These are phyloP conservation scores for Ceratocystis alfenasii DNA, from an alignment of 2,329 filamentous ascomycete species.

Conservation along the genomic window DNA sequence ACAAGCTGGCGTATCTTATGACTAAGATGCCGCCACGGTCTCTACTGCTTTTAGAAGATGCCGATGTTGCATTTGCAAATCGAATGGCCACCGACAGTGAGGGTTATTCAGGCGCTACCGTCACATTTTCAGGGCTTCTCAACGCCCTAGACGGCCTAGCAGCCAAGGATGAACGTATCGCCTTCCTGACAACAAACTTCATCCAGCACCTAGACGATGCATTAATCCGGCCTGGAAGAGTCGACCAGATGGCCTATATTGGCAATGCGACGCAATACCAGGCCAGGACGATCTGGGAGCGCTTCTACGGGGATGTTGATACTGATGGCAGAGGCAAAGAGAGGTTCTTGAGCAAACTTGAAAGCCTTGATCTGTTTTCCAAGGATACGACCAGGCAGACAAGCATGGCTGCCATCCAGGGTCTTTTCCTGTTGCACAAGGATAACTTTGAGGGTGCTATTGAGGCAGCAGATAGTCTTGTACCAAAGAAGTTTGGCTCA, in stretches of 20 bases:
- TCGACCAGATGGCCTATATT: constrained; percentile 85
- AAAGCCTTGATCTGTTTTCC: constrained; percentile 58
- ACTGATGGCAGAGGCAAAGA: constrained; percentile 46
- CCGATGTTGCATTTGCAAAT: constrained; percentile 81
- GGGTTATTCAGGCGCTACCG: constrained; percentile 74
- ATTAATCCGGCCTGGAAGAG: constrained; percentile 76
- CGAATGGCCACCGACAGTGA: constrained; percentile 64
- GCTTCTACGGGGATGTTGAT: constrained; percentile 84
- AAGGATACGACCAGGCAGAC: constrained; percentile 43
- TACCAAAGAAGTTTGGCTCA: constrained; percentile 45
- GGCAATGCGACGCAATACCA: constrained; percentile 80
- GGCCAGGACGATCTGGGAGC: constrained; percentile 78
- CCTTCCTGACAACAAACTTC: constrained; percentile 91
- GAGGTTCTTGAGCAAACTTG: constrained; percentile 59
- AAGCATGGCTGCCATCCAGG: constrained; percentile 86
- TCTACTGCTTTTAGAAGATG: constrained; percentile 75
- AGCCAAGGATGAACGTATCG: constrained; percentile 83
- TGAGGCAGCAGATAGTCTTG: constrained; percentile 57
- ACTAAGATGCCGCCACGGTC: constrained; percentile 75
- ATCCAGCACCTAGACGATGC: constrained; percentile 81
- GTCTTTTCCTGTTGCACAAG: constrained; percentile 92
- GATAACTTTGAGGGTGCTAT: constrained; percentile 80
- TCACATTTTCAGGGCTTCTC: constrained; percentile 85
- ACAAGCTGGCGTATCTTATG: constrained; percentile 73
- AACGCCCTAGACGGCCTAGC: constrained; percentile 85